Percentiles rank a stretch among this genome's conserved stretches.
phyloP scores from a whole-genome alignment of 2,329 filamentous ascomycete genomes.

The Pseudogymnoascus sp. region DNA sequence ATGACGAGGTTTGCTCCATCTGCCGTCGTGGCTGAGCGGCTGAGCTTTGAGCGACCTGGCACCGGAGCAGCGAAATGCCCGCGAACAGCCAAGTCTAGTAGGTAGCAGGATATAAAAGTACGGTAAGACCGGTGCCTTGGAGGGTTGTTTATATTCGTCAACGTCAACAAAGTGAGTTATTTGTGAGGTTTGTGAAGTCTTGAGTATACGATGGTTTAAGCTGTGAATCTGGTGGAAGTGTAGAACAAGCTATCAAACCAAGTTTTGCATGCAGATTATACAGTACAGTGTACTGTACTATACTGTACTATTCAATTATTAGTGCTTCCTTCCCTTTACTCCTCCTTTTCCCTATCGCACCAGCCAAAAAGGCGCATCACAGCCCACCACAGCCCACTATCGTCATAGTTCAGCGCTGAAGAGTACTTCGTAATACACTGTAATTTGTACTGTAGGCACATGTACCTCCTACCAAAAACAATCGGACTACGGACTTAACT shows the following conservation, averaged over 20 bases:
- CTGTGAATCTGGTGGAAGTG: background rate
- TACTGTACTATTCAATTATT: background rate
- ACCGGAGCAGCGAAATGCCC: background rate
- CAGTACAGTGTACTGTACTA: too few relatives aligned
- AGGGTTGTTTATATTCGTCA: background rate
- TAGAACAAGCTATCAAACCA: background rate
- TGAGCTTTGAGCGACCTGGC: constrained; percentile 5
- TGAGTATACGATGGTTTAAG: background rate
- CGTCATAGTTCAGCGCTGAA: background rate
- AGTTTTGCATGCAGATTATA: background rate
- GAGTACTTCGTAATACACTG: background rate
- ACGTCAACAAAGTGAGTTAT: background rate
- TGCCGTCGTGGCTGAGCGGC: constrained; percentile 13
- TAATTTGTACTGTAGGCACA: background rate
- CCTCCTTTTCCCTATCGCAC: background rate
- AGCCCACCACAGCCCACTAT: constrained; percentile 5
- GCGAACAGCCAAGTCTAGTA: background rate
- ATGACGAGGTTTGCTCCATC: constrained; percentile 25
- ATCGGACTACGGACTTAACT: background rate
- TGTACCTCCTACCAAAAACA: background rate
- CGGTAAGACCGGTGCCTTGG: background rate
- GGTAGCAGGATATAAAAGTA: background rate
- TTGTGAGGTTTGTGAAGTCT: background rate
- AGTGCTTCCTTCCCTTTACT: background rate
- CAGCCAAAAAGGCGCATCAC: background rate